Conservation (phyloP, 352 stramenopile species). For the Phytophthora pseudosyringae region DNA sequence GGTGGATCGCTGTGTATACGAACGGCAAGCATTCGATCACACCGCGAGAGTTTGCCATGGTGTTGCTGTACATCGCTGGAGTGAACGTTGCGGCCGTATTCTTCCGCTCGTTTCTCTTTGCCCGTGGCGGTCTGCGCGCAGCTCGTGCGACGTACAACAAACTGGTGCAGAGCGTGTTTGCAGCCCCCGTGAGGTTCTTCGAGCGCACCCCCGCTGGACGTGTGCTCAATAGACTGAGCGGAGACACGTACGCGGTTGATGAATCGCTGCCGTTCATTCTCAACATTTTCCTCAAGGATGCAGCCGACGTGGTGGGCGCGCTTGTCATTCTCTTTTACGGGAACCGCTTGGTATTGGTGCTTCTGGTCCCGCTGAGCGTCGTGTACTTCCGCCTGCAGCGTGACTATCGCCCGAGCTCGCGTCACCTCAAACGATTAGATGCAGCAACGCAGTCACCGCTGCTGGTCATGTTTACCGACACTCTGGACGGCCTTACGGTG, state of each 20-base stretch:
- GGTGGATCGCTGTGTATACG: conserved; percentile 87
- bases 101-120: conserved; percentile 87
- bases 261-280: conserved; percentile 90
- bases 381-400: conserved; percentile 73
- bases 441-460: conserved; percentile 80
- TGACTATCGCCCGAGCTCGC: conserved; percentile 73
- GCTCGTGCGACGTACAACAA: conserved; percentile 65
- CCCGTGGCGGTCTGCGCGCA: conserved; percentile 75
- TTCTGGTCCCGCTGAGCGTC: conserved; percentile 77
- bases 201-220: conserved; percentile 69
- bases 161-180: conserved; percentile 63
- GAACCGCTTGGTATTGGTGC: conserved; percentile 73
- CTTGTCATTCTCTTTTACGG: conserved; percentile 83
- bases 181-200: conserved; percentile 70
- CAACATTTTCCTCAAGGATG: conserved; percentile 89
- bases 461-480: conserved; percentile 75
- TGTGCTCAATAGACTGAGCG: conserved; percentile 81
- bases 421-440: conserved; percentile 76
- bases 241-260: conserved; percentile 86
- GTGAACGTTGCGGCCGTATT: conserved; percentile 76
- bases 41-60: conserved; percentile 53
- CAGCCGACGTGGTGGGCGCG: conserved; percentile 69
- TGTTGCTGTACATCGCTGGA: conserved; percentile 68
- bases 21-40: conserved; percentile 65
- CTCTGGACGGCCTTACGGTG: conserved; percentile 69